These are phyloP conservation scores for Barnettozyma pratensis DNA, from an alignment of 805 yeast genomes.

Conservation along the genomic window DNA sequence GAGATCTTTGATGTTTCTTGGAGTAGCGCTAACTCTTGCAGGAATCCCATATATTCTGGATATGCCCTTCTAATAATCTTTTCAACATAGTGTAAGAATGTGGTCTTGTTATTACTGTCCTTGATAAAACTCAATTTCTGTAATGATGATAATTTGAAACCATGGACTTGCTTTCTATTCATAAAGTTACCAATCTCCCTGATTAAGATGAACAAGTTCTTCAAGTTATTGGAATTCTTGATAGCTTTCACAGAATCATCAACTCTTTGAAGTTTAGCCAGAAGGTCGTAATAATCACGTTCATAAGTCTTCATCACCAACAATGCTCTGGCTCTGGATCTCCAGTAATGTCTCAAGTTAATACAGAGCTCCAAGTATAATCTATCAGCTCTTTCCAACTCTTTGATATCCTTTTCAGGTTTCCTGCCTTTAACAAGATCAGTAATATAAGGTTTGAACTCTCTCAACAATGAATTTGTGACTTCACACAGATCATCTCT, in stretches of 20 bases:
- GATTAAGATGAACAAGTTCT: constrained; percentile 57
- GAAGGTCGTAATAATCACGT: constrained; percentile 60
- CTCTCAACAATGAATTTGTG: constrained; percentile 48
- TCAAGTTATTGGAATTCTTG: constrained; percentile 46
- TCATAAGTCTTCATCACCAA: constrained; percentile 50
- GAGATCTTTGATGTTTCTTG: constrained; percentile 53
- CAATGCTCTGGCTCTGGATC: constrained; percentile 61
- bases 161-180: constrained; percentile 69
- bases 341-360: constrained; percentile 69
- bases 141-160: constrained; percentile 65
- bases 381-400: constrained; percentile 64
- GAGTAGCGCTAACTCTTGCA: constrained; percentile 52
- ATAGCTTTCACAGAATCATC: constrained; percentile 57
- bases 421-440: constrained; percentile 35
- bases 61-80: constrained; percentile 58
- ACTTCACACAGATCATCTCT: constrained; percentile 61
- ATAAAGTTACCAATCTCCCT: constrained; percentile 73
- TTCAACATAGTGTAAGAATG: constrained; percentile 73
- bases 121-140: constrained; percentile 69
- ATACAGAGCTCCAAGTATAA: constrained; percentile 63
- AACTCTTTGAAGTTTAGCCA: constrained; percentile 46
- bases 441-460: constrained; percentile 59
- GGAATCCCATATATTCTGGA: constrained; percentile 57
- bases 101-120: constrained; percentile 58
- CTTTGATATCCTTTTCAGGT: constrained; percentile 51